A percentile compares a stretch with the other conserved stretches of the same genome.
phyloP scores from a whole-genome alignment of 345 rosid genomes.

The Populus alba region DNA sequence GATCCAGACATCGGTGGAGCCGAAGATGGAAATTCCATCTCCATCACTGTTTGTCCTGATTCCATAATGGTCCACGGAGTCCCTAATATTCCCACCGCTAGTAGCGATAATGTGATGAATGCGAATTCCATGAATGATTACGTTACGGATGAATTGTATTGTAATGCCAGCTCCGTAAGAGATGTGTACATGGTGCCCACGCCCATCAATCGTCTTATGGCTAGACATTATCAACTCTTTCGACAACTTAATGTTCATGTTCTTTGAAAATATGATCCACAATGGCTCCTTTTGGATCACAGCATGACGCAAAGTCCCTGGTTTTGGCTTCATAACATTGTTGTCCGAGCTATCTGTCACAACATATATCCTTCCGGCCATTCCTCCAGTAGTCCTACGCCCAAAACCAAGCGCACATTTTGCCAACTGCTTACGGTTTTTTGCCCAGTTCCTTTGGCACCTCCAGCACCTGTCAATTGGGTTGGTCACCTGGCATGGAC shows the following conservation, averaged over 20 bases:
- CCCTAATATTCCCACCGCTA: conserved; percentile 23
- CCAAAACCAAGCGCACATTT: conserved; percentile 26
- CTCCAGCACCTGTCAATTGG: conserved; percentile 28
- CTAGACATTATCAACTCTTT: conserved; percentile 16
- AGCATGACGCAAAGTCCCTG: conserved; percentile 20
- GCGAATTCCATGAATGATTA: conserved; percentile 16
- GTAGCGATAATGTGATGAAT: conserved; percentile 16
- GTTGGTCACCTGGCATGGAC: conserved; percentile 20
- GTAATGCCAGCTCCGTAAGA: conserved; percentile 23
- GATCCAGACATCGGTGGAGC: conserved; percentile 27
- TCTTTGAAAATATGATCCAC: conserved; percentile 19
- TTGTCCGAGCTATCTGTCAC: conserved; percentile 12
- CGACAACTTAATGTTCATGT: conserved; percentile 21
- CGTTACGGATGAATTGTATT: conserved; percentile 17
- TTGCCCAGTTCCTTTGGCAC: conserved; percentile 16
- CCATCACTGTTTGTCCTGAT: conserved; percentile 26
- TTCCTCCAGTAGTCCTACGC: conserved; percentile 20
- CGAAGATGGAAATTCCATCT: conserved; percentile 29
- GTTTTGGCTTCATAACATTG: conserved; percentile 5
- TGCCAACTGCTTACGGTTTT: conserved; percentile 13
- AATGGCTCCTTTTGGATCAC: conserved; percentile 27
- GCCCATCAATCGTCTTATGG: conserved; percentile 31
- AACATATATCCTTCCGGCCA: not conserved
- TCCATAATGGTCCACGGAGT: conserved; percentile 22
- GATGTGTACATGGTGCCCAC: conserved; percentile 22